Percentiles rank a stretch among this genome's conserved stretches.
Evolutionary conservation across 225 moss, liverwort and hornwort species (phyloP).

Genomic region (Marchantia paleacea): DNA sequence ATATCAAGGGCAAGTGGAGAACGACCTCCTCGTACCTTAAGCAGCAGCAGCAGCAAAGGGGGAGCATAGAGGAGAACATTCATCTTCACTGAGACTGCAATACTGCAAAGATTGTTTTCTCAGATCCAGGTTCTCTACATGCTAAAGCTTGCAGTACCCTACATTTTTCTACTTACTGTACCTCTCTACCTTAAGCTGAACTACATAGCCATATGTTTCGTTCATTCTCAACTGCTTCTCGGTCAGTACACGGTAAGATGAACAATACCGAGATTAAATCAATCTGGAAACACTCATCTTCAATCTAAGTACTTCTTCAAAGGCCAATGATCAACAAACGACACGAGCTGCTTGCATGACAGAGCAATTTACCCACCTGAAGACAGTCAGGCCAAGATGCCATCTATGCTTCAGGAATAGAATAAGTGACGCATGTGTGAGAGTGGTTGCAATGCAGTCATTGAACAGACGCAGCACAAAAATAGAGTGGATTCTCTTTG

Average conservation of each 20-base stretch:
- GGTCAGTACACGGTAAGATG: neutral
- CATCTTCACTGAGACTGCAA: conserved; percentile 98
- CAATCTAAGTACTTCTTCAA: neutral
- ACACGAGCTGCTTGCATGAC: neutral
- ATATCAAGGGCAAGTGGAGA: neutral
- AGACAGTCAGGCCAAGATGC: conserved; percentile 77
- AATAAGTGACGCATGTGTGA: conserved; percentile 80
- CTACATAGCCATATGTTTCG: neutral
- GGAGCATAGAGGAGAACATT: conserved; percentile 96
- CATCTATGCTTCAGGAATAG: conserved; percentile 80
- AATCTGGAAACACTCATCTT: neutral
- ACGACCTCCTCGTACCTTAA: conserved; percentile 57
- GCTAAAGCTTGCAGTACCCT: neutral
- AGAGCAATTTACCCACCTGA: conserved; percentile 50
- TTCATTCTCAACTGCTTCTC: neutral
- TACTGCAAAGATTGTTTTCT: conserved; percentile 40
- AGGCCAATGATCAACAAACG: neutral
- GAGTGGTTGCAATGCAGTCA: conserved; percentile 89
- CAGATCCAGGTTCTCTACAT: neutral
- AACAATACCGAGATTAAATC: neutral
- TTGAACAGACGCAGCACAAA: conserved; percentile 97
- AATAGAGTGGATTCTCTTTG: conserved; percentile 94
- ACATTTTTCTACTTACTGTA: neutral
- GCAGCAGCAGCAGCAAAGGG: conserved; percentile 73
- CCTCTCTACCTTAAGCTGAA: neutral